Base-by-base conservation (phyloP, 768 basidiomycete genomes). In the Lactarius akahatsu region DNA sequence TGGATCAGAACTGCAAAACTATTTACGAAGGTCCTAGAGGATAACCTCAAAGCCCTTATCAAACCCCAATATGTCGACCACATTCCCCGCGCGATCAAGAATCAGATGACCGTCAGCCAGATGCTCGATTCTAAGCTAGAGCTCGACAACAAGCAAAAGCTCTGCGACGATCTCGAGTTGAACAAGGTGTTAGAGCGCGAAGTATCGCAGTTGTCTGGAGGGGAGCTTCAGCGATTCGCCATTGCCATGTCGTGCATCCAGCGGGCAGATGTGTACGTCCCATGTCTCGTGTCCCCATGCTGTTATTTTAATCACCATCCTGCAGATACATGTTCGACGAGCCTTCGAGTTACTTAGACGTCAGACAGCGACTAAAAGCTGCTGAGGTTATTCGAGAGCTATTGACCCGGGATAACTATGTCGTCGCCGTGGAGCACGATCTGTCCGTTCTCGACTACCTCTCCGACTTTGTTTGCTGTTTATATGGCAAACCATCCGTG, bases 21-120 rank as follows among this genome's bases (percentile, higher is more conserved):
- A 98, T 80, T 99, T 99, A 98, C 97, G 59, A 98, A 98, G 78
- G 94, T 98, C 7, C 83, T 99, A 23, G 97, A 98, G 78, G 97
- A 99, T 78, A 95, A 99, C 74, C 81, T 98, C 75, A 98, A 98
- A 81, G 96, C 97, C 1, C 85, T 99, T 68, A 98, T 98, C 77
- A 99, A 99, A 78, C 97, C 97, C 1, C 97, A 99, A 85, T 99
- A 99, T 76, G 97, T 99, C 70, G 97, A 99, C 76, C 96, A 98
- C 76, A 98, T 99, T 73, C 97, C 97, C 4, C 86, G 90, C 52
- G 94, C 94, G 47, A 92, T 99, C 82, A 96, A 98, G 78, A 94
- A 90, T 62, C 82, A 80, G 57, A 84, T 92, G 83, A 90, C 89
- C 3, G 96, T 99, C 32, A 80, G 83, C 7, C 82, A 93, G 74